phyloP scores from a whole-genome alignment of 257 asterid genomes.

The Jaltomata sinuosa region DNA sequence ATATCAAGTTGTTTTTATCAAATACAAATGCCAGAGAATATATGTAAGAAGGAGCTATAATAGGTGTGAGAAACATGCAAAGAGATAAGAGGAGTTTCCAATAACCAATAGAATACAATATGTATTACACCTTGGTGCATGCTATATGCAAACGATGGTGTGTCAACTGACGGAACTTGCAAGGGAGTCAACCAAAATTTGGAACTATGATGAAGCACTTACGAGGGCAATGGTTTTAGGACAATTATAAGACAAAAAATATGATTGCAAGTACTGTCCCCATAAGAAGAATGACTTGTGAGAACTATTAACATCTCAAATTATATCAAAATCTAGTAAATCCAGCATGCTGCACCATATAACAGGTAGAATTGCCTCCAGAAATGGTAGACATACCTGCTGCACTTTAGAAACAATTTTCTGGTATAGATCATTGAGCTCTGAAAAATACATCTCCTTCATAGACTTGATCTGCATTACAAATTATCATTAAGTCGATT shows the following conservation, averaged over 20 bases:
- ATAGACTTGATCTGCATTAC: conserved; percentile 70
- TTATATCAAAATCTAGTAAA: neutral
- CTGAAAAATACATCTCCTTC: conserved; percentile 57
- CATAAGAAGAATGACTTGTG: neutral
- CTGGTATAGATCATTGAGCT: conserved; percentile 64
- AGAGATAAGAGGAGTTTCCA: neutral
- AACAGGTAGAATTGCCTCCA: neutral
- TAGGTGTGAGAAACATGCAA: neutral
- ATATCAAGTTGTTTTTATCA: neutral
- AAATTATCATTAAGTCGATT: neutral
- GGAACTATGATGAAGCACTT: neutral
- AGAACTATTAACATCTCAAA: neutral
- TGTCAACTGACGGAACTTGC: neutral
- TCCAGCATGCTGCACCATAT: neutral
- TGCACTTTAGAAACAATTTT: conserved; percentile 64
- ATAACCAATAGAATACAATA: neutral
- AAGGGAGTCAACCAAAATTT: neutral
- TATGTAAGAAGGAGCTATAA: neutral
- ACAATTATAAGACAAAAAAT: neutral
- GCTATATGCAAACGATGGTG: too few relatives aligned
- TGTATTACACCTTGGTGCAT: neutral
- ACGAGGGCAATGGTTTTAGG: neutral
- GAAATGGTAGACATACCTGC: conserved; percentile 39
- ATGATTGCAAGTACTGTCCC: neutral
- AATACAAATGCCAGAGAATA: neutral